These are phyloP conservation scores for Alternaria consortialis DNA, from an alignment of 2,329 filamentous ascomycete species.

Conservation along the genomic window DNA sequence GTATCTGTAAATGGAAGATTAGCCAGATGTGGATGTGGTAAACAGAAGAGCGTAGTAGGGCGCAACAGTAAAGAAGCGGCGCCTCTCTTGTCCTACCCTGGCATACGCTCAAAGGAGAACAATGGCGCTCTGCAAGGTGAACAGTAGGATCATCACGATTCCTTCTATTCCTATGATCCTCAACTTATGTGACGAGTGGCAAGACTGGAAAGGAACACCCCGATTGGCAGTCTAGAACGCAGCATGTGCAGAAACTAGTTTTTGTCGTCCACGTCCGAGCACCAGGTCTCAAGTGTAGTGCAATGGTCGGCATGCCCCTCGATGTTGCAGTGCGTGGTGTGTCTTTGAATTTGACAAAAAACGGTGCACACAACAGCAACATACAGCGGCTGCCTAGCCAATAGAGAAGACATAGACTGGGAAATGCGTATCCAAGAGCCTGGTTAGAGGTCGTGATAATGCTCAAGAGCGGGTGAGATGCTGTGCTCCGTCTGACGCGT, in stretches of 20 bases:
- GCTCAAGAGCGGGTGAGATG: slow-evolving; percentile 21
- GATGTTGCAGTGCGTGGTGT: slow-evolving; percentile 28
- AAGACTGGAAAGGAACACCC: slow-evolving; percentile 38
- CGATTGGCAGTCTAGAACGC: slow-evolving; percentile 29
- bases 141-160: slow-evolving; percentile 9
- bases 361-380: slow-evolving; percentile 47
- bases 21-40: slow-evolving; percentile 12
- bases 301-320: slow-evolving; percentile 21
- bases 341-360: slow-evolving; percentile 45
- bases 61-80: slow-evolving; percentile 20
- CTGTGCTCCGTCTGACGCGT: slow-evolving; percentile 29
- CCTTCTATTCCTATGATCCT: slow-evolving; percentile 10
- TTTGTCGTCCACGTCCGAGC: slow-evolving; percentile 24
- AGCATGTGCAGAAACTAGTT: slow-evolving; percentile 29
- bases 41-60: slow-evolving; percentile 28
- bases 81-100: slow-evolving; percentile 30
- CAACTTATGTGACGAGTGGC: slow-evolving; percentile 22
- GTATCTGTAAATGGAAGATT: slow-evolving; percentile 15
- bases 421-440: slow-evolving; percentile 33
- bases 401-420: slow-evolving; percentile 19
- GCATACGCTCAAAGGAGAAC: slow-evolving; percentile 25
- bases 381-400: slow-evolving; percentile 24
- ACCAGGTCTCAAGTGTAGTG: slow-evolving; percentile 27
- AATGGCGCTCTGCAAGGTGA: slow-evolving; percentile 20
- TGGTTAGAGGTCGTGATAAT: slow-evolving; percentile 28